Evolutionary conservation across 257 asterid species (phyloP), one percentile per base, ranked within the genome.

Genomic region (Nicotiana noctiflora): DNA sequence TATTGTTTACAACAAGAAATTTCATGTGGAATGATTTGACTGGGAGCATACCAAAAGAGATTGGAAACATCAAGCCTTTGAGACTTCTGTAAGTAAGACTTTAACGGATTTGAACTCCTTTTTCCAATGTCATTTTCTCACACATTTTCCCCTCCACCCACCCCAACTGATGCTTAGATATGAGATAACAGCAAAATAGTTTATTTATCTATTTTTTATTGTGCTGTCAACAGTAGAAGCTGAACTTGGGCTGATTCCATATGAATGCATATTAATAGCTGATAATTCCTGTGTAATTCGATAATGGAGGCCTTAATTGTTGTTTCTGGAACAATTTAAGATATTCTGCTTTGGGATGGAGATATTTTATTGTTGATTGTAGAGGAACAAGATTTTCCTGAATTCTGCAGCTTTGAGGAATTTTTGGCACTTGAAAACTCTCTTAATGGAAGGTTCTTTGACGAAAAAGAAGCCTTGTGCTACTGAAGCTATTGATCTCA

Each of bases 21-120:
- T 88, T 88, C 84, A 88, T 86, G 91, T 88, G 91, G 91, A 88
- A 88, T 82, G 75, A 84, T n/a, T 82, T 88, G 74, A 81, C 81
- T 52, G 91, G 90, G 74, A 77, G 56, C 81, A 84, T 88, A 75
- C 91, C 88, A 29, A 86, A 86, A 82, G 91, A 88, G 85, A 86
- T 88, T 63, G 89, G 88, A 46, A 76, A 76, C 56, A 51, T 88
- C 75, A 44, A 82, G 18, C 74, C 85, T 65, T 78, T 88, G 67
- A 56, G 29, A 32, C 88, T 84, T 70, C 80, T 88, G 91, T 88
- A 63, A 83, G 90, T 88, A 78, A 18, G 40, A 60, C 75, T 14
- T 37, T 68, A 29, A 57, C 4, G 68, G 5, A 65, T 15, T 80
- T 55, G 56, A 9, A 49, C 15, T 76, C 78, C 59, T 17, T 72